Conservation (phyloP, 352 stramenopile species). For the Phytophthora crassamura region DNA sequence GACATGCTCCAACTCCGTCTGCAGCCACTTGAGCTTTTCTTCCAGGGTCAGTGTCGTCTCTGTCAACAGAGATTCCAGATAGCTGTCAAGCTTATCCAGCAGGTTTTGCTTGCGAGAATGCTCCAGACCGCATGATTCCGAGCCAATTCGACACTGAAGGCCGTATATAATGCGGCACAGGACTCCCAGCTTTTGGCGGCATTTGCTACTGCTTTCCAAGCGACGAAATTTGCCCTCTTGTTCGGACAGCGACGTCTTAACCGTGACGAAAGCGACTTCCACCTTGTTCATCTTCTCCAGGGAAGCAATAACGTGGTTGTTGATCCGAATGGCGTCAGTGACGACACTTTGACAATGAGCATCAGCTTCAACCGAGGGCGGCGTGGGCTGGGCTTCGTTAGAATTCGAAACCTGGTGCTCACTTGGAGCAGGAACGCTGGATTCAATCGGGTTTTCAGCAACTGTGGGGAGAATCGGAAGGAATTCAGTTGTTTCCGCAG, state of each 20-base stretch:
- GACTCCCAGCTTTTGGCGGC: conserved; percentile 27
- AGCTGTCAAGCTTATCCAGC: conserved; percentile 41
- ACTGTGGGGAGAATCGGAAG: not conserved
- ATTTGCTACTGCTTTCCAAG: conserved; percentile 30
- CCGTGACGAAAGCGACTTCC: conserved; percentile 28
- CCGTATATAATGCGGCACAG: conserved; percentile 39
- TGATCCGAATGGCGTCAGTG: conserved; percentile 39
- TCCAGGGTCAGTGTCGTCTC: conserved; percentile 22
- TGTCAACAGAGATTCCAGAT: conserved; percentile 18
- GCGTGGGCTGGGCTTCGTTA: not conserved
- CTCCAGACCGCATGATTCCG: conserved; percentile 23
- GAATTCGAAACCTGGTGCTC: not conserved
- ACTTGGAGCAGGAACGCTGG: not conserved
- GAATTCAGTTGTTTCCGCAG: conserved; percentile 1
- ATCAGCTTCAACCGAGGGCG: not conserved
- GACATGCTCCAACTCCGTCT: conserved; percentile 25
- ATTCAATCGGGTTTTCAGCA: not conserved
- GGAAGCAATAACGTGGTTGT: conserved; percentile 43
- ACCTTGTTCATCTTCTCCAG: conserved; percentile 33
- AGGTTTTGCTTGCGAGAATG: conserved; percentile 33
- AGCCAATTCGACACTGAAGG: conserved; percentile 47
- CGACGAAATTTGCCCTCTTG: conserved; percentile 39
- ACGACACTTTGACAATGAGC: conserved; percentile 7
- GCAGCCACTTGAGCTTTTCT: conserved; percentile 25
- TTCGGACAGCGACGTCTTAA: conserved; percentile 22